These are phyloP conservation scores for Purpureocillium lavendulum DNA, from an alignment of 2,329 filamentous ascomycete species.

Conservation along the genomic window DNA sequence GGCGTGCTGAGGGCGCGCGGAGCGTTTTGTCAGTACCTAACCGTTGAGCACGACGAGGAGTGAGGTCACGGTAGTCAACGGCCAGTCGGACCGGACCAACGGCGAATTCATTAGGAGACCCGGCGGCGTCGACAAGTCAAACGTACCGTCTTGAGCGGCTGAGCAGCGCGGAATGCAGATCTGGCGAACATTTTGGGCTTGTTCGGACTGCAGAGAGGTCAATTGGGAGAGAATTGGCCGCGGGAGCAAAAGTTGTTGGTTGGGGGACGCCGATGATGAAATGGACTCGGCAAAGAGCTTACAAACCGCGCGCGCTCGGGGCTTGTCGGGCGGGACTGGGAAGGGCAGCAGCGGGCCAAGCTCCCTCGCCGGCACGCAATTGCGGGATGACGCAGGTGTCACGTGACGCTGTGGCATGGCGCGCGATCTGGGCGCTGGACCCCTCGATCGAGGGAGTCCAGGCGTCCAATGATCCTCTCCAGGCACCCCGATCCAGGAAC, in stretches of 20 bases:
- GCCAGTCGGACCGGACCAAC: background rate
- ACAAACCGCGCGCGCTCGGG: no score
- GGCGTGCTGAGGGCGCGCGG: slow-evolving; percentile 38
- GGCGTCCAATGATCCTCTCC: no score
- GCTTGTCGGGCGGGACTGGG: no score
- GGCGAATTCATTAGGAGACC: background rate
- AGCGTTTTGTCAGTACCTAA: slow-evolving; percentile 11
- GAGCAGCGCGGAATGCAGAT: slow-evolving; percentile 53
- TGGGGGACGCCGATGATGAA: background rate
- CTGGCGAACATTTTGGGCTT: slow-evolving; percentile 55
- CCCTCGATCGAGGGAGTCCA: no score
- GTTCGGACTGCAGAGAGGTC: slow-evolving; percentile 5
- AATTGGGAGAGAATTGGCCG: slow-evolving; percentile 15
- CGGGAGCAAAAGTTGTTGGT: background rate
- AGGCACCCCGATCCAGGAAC: no score
- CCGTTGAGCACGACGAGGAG: no score
- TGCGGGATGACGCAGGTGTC: no score
- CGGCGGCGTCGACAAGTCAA: background rate
- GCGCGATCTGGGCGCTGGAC: no score
- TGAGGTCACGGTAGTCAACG: no score
- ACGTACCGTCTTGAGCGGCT: slow-evolving; percentile 58
- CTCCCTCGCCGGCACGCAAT: no score
- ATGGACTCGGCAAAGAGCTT: background rate
- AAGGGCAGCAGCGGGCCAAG: no score
- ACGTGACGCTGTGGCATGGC: no score